Conservation (phyloP, 805 yeast genomes). For the Saccharomycopsis sp. region DNA sequence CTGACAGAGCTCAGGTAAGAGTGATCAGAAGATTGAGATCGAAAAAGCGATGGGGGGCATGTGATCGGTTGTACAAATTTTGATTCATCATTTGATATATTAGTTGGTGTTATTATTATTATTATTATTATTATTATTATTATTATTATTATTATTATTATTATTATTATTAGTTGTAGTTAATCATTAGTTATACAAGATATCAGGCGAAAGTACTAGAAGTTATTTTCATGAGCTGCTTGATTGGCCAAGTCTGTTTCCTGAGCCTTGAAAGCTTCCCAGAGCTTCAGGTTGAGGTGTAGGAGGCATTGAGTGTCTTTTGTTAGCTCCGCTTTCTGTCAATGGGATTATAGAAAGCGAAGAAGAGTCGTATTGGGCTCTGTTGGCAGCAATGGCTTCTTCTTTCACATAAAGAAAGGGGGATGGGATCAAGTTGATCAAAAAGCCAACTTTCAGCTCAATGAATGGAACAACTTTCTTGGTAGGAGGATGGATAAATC, state of each 20-base stretch:
- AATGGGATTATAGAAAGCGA: constrained; percentile 17
- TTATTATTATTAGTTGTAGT: too few species aligned
- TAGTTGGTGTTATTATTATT: too few species aligned
- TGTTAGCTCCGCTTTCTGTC: constrained; percentile 14
- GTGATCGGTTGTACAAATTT: too few species aligned
- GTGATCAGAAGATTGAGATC: too few species aligned
- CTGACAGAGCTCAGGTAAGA: too few species aligned
- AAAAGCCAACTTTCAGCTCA: constrained; percentile 43
- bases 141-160: too few species aligned
- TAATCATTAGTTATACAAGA: too few species aligned
- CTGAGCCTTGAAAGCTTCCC: constrained; percentile 14
- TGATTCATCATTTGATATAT: too few species aligned
- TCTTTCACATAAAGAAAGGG: constrained; percentile 52
- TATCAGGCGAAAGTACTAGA: too few species aligned
- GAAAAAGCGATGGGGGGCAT: too few species aligned
- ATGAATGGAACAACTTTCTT: constrained; percentile 49
- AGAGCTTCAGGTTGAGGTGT: constrained; percentile 6
- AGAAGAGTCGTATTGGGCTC: constrained; percentile 24
- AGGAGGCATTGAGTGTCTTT: constrained; percentile 17
- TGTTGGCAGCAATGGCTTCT: constrained; percentile 42
- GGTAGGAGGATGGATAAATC: constrained; percentile 57
- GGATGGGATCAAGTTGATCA: constrained; percentile 46
- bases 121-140: too few species aligned
- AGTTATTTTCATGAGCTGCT: too few species aligned
- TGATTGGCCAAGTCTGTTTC: constrained; percentile 10